Conservation (phyloP, 2,329 filamentous ascomycete species). For the Dactylellina drechsleri region DNA sequence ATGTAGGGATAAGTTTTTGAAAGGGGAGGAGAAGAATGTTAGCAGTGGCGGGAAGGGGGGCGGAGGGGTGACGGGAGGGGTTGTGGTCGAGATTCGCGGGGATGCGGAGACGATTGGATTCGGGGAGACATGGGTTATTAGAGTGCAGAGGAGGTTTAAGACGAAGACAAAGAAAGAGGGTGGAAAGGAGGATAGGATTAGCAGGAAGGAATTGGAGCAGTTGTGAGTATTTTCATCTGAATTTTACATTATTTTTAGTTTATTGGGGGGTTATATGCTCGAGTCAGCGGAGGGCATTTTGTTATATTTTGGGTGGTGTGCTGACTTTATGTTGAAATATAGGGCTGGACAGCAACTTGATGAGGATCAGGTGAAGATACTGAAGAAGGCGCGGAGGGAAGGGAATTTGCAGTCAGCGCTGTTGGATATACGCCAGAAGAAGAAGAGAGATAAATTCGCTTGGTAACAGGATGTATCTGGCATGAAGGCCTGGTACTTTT, state of each 20-base stretch:
- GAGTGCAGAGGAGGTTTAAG: conserved; percentile 58
- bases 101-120: conserved; percentile 58
- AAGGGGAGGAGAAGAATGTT: conserved; percentile 66
- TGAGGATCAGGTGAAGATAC: conserved; percentile 83
- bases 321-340: conserved; percentile 21
- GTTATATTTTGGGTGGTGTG: conserved; percentile 20
- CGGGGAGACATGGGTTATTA: conserved; percentile 57
- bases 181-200: conserved; percentile 87
- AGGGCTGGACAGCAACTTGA: conserved; percentile 75
- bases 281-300: neutral
- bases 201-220: conserved; percentile 82
- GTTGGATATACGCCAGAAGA: conserved; percentile 79
- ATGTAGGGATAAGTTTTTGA: conserved; percentile 75
- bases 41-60: conserved; percentile 64
- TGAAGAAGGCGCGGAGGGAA: conserved; percentile 82
- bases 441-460: conserved; percentile 87
- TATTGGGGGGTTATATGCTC: neutral
- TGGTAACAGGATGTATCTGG: conserved; percentile 50
- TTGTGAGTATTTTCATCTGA: conserved; percentile 46
- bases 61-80: conserved; percentile 57
- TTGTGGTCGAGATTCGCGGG: conserved; percentile 56
- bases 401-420: conserved; percentile 90
- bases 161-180: conserved; percentile 69
- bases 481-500: neutral
- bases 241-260: neutral